A percentile compares a stretch with the other conserved stretches of the same genome.
Conservation (phyloP, 2,329 filamentous ascomycete species). For the Pseudocercospora fuligena region DNA sequence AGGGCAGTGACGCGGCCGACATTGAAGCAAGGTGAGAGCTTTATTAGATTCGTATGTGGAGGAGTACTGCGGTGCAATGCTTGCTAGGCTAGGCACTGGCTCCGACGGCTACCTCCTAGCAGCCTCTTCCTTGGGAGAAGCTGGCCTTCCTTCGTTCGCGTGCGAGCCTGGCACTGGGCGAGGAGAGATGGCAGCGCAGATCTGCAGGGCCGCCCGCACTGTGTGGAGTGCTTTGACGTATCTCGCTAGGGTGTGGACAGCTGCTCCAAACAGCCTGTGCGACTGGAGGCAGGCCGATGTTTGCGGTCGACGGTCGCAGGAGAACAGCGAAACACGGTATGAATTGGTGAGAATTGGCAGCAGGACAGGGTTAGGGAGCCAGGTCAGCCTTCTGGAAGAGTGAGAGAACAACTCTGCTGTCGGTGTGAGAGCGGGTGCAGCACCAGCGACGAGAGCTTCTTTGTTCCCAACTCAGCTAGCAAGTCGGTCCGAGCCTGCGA, state of each 20-base stretch:
- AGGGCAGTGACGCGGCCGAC: slow-evolving; percentile 46
- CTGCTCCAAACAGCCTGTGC: slow-evolving; percentile 10
- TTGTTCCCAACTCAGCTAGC: slow-evolving; percentile 5
- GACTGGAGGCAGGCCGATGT: background rate
- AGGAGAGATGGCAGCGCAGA: background rate
- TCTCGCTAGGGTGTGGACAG: slow-evolving; percentile 5
- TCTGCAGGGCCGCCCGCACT: slow-evolving; percentile 12
- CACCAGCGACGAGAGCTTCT: slow-evolving; percentile 1
- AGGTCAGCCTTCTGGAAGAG: slow-evolving; percentile 15
- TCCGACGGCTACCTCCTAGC: slow-evolving; percentile 2
- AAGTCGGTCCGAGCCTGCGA: background rate
- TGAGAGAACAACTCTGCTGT: slow-evolving; percentile 9
- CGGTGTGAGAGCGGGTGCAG: slow-evolving; percentile 1
- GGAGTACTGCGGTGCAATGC: slow-evolving; percentile 4
- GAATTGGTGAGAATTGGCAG: background rate
- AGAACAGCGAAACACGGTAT: background rate
- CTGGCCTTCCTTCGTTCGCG: background rate
- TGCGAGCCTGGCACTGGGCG: background rate
- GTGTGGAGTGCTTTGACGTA: slow-evolving; percentile 20
- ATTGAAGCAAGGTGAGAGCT: slow-evolving; percentile 24
- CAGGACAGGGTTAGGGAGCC: background rate
- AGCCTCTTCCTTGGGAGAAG: background rate
- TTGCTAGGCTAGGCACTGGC: slow-evolving; percentile 8
- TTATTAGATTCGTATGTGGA: background rate
- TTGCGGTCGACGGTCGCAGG: background rate